Percentiles rank a stretch among this genome's conserved stretches.
Evolutionary conservation across 305 asterid species (phyloP).

Genomic region (Withania somnifera): DNA sequence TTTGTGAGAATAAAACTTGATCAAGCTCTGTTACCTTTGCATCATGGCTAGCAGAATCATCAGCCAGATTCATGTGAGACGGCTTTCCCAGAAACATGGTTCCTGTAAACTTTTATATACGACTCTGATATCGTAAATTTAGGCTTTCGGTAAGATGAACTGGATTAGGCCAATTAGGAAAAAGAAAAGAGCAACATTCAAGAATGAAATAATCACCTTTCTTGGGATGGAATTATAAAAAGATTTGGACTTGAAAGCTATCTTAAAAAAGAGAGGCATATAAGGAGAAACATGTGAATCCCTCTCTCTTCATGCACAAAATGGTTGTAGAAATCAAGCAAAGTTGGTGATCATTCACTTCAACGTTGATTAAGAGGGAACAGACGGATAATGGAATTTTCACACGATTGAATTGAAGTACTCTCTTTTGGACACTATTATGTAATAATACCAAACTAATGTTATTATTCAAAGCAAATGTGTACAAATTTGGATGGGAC

Average conservation of each 20-base stretch:
- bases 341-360: background rate
- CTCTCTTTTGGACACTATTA: background rate
- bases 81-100: constrained; percentile 30
- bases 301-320: background rate
- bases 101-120: background rate
- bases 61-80: constrained; percentile 27
- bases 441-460: background rate
- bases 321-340: background rate
- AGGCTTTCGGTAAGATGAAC: background rate
- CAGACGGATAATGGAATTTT: background rate
- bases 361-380: background rate
- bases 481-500: background rate
- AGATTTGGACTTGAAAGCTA: background rate
- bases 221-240: background rate
- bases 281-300: background rate
- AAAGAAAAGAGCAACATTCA: background rate
- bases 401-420: background rate
- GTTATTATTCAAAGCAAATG: background rate
- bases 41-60: constrained; percentile 24
- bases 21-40: constrained; percentile 38
- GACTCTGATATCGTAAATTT: background rate
- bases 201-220: background rate
- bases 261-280: background rate
- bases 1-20: background rate
- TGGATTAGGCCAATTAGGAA: background rate